phyloP scores from a whole-genome alignment of 2,329 filamentous ascomycete genomes.

The Pyrenophora teres region DNA sequence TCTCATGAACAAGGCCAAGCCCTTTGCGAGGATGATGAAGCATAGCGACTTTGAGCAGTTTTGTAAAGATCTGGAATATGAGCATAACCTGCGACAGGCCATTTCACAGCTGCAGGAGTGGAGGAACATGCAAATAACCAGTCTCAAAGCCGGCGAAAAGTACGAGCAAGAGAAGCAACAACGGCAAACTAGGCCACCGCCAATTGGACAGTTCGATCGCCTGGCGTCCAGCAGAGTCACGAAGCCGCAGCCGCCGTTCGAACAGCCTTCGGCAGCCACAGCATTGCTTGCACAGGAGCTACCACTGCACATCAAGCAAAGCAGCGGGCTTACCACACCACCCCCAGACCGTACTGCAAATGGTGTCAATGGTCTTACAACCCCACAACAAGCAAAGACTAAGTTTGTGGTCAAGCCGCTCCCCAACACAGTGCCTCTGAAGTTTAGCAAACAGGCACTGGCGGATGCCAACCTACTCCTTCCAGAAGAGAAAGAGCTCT shows the following conservation, averaged over 20 bases:
- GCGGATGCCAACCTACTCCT: slow-evolving; percentile 85
- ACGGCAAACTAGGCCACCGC: slow-evolving; percentile 67
- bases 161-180: slow-evolving; percentile 87
- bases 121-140: slow-evolving; percentile 81
- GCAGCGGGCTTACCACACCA: slow-evolving; percentile 49
- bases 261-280: slow-evolving; percentile 75
- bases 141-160: slow-evolving; percentile 84
- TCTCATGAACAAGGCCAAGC: slow-evolving; percentile 88
- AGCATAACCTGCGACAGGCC: slow-evolving; percentile 87
- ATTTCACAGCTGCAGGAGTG: slow-evolving; percentile 93
- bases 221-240: slow-evolving; percentile 72
- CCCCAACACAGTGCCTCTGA: slow-evolving; percentile 66
- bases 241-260: slow-evolving; percentile 66
- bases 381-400: slow-evolving; percentile 50
- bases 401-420: slow-evolving; percentile 62
- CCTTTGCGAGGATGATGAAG: slow-evolving; percentile 96
- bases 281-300: slow-evolving; percentile 80
- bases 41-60: slow-evolving; percentile 86
- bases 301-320: slow-evolving; percentile 61
- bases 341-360: slow-evolving; percentile 49
- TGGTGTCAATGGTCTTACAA: slow-evolving; percentile 46
- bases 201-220: slow-evolving; percentile 84
- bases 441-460: slow-evolving; percentile 74
- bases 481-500: slow-evolving; percentile 82
- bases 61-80: slow-evolving; percentile 82